These are phyloP conservation scores for Phycomyces nitens DNA, from an alignment of 192 early-diverging fungal genomes.

Conservation along the genomic window DNA sequence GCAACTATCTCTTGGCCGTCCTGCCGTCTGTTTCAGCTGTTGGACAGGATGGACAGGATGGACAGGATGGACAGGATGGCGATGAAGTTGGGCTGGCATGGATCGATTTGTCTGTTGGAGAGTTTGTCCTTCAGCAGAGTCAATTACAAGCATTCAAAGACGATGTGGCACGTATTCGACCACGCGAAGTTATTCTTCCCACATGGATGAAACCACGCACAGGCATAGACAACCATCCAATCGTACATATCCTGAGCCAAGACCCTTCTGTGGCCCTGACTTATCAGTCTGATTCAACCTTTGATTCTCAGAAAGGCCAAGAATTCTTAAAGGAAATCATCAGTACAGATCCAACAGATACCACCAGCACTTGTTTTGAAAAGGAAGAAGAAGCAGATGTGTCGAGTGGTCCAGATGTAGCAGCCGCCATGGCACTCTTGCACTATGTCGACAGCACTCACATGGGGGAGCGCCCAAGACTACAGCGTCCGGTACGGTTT, in stretches of 20 bases:
- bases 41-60: neutral
- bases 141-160: slow-evolving; percentile 45
- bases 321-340: slow-evolving; percentile 1
- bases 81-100: slow-evolving; percentile 70
- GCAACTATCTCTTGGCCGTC: slow-evolving; percentile 76
- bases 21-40: slow-evolving; percentile 26
- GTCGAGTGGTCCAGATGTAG: too few species aligned
- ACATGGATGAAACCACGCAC: slow-evolving; percentile 15
- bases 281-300: slow-evolving; percentile 12
- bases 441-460: slow-evolving; percentile 75
- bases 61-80: slow-evolving; percentile 2
- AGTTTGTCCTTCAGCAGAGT: slow-evolving; percentile 69
- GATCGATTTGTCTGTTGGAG: slow-evolving; percentile 89
- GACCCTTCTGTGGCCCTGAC: slow-evolving; percentile 17
- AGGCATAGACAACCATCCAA: slow-evolving; percentile 4
- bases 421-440: slow-evolving; percentile 52
- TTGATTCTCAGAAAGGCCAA: neutral
- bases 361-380: neutral
- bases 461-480: slow-evolving; percentile 53
- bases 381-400: neutral
- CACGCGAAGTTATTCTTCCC: slow-evolving; percentile 75
- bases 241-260: slow-evolving; percentile 1
- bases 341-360: neutral
- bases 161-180: slow-evolving; percentile 80
- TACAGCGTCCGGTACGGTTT: slow-evolving; percentile 63